Evolutionary conservation across 2,329 filamentous ascomycete genomes (phyloP).

Genomic region (Thelonectria discophora): DNA sequence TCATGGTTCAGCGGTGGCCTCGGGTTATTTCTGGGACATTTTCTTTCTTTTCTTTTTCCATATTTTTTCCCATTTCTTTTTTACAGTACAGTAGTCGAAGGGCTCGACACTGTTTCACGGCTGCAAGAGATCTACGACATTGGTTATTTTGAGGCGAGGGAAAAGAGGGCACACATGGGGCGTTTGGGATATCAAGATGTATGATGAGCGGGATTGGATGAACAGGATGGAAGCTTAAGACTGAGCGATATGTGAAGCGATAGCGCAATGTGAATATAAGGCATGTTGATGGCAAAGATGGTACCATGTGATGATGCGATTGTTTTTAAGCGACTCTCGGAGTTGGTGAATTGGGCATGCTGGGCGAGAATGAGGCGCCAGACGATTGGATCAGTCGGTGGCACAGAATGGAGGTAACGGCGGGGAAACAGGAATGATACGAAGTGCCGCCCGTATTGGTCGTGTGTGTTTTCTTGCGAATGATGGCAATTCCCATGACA

Average conservation of each 20-base stretch:
- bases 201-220: conserved; percentile 17
- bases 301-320: conserved; percentile 23
- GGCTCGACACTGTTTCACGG: conserved; percentile 41
- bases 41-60: conserved; percentile 3
- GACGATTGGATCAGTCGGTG: no score
- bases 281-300: conserved; percentile 30
- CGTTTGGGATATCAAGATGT: conserved; percentile 35
- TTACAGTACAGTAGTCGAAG: conserved; percentile 37
- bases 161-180: conserved; percentile 39
- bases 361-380: conserved; percentile 13
- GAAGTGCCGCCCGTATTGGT: conserved; percentile 5
- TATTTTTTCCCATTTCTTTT: conserved; percentile 16
- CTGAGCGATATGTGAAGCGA: conserved; percentile 10
- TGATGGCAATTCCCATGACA: no score
- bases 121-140: conserved; percentile 39
- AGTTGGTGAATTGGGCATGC: no score
- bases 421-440: background rate
- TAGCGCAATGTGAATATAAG: conserved; percentile 11
- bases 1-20: conserved; percentile 7
- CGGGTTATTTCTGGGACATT: conserved; percentile 24
- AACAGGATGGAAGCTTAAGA: conserved; percentile 14
- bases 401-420: conserved; percentile 8
- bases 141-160: conserved; percentile 36
- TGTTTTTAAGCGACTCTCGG: no score
- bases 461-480: no score